Conservation (phyloP, 1,284 basidiomycete genomes). For the Puccinia hordei region DNA sequence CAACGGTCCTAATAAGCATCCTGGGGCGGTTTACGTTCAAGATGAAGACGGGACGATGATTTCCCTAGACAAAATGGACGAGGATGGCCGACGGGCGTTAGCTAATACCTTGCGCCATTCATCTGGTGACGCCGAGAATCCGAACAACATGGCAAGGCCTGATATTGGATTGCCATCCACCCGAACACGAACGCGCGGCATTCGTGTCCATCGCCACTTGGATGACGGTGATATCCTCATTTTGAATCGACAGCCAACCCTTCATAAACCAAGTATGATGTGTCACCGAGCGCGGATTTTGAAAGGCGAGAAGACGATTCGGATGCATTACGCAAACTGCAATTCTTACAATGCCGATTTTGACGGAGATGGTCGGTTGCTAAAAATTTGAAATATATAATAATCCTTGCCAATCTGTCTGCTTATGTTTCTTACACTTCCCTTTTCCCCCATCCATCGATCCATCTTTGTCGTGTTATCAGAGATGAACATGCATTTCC, state of each 20-base stretch:
- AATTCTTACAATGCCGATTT: constrained; percentile 99
- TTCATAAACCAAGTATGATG: constrained; percentile 99
- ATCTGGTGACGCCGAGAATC: constrained; percentile 70
- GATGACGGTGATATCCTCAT: constrained; percentile 94
- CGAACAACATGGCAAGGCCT: constrained; percentile 64
- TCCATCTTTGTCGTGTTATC: neutral
- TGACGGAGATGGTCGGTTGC: constrained; percentile 82
- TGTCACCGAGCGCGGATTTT: constrained; percentile 89
- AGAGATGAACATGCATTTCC: constrained; percentile 99
- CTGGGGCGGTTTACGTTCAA: constrained; percentile 91
- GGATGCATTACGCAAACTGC: constrained; percentile 99
- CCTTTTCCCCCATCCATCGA: neutral
- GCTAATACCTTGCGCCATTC: constrained; percentile 94
- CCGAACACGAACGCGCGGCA: constrained; percentile 69
- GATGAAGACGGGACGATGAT: constrained; percentile 88
- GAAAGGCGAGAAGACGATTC: constrained; percentile 95
- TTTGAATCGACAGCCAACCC: constrained; percentile 94
- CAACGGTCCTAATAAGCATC: constrained; percentile 83
- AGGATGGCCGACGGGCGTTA: constrained; percentile 87
- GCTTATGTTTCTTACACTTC: neutral
- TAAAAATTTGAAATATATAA: neutral
- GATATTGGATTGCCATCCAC: constrained; percentile 58
- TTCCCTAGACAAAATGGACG: constrained; percentile 78
- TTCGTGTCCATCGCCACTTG: constrained; percentile 96
- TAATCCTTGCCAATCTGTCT: constrained; percentile 2